These are phyloP conservation scores for Larix sibirica DNA, from an alignment of 83 land plant genomes.

Conservation along the genomic window DNA sequence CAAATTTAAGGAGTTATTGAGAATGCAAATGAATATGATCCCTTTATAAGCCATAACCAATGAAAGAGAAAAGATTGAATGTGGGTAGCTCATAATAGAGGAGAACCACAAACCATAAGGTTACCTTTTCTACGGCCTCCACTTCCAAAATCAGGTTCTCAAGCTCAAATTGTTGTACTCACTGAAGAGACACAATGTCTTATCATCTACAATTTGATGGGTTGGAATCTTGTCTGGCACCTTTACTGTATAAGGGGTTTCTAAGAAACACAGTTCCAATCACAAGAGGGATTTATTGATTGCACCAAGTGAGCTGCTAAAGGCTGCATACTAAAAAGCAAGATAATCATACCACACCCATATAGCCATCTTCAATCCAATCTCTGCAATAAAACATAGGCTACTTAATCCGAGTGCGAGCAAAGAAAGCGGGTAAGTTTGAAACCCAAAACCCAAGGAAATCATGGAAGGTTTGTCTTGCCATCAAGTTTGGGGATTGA, in stretches of 20 bases:
- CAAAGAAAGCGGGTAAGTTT: too few relatives aligned
- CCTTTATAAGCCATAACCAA: neutral
- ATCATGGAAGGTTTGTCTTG: too few relatives aligned
- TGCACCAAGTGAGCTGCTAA: neutral
- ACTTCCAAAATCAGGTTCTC: neutral
- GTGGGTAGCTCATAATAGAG: neutral
- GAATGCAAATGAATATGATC: neutral
- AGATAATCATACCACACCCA: neutral
- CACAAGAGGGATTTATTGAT: neutral
- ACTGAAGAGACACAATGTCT: neutral
- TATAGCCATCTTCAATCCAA: too few relatives aligned
- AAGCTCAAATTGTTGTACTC: neutral
- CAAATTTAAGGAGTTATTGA: neutral
- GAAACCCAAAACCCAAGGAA: too few relatives aligned
- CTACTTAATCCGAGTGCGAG: too few relatives aligned
- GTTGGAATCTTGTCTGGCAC: neutral
- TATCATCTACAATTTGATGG: neutral
- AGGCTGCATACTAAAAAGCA: neutral
- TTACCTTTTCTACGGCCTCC: slow-evolving; percentile 1
- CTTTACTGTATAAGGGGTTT: neutral
- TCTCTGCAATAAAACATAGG: too few relatives aligned
- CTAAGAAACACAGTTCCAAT: neutral
- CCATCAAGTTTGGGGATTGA: too few relatives aligned
- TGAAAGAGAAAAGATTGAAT: neutral
- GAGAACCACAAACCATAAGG: neutral